These are phyloP conservation scores for Lathyrus aphaca DNA, from an alignment of 306 rosid genomes.

Conservation along the genomic window DNA sequence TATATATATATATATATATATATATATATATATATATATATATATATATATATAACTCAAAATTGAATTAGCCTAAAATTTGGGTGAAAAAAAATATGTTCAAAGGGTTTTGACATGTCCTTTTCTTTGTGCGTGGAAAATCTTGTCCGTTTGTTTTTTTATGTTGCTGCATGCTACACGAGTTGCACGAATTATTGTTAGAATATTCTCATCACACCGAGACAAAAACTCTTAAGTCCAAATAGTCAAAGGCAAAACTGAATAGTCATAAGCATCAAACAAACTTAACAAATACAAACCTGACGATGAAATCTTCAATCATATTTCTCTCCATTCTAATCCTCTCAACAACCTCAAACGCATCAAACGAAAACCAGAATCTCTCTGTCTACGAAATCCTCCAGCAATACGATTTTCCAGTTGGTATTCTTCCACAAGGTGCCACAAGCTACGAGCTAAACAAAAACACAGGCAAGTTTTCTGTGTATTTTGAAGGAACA, in stretches of 20 bases:
- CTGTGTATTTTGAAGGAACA: constrained; percentile 40
- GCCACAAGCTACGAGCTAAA: constrained; percentile 55
- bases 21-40: too few relatives aligned
- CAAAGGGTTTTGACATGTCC: too few relatives aligned
- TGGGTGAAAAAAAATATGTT: too few relatives aligned
- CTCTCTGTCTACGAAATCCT: constrained; percentile 60
- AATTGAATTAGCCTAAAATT: too few relatives aligned
- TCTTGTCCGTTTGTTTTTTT: too few relatives aligned
- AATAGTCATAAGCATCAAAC: not conserved
- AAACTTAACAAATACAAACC: not conserved
- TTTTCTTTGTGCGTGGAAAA: too few relatives aligned
- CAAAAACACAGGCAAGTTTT: constrained; percentile 51
- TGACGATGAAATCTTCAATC: constrained; percentile 17
- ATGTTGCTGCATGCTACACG: constrained; percentile 9
- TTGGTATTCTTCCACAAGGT: constrained; percentile 68
- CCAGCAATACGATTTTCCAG: constrained; percentile 54
- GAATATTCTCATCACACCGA: constrained; percentile 1
- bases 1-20: too few relatives aligned
- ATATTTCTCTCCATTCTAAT: constrained; percentile 6
- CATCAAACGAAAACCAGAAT: not conserved
- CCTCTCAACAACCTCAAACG: not conserved
- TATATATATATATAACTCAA: too few relatives aligned
- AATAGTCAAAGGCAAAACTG: constrained; percentile 26
- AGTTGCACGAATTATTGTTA: constrained; percentile 30
- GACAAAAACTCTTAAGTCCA: not conserved